Evolutionary conservation across 306 rosid species (phyloP).

Genomic region (Trifolium dubium): DNA sequence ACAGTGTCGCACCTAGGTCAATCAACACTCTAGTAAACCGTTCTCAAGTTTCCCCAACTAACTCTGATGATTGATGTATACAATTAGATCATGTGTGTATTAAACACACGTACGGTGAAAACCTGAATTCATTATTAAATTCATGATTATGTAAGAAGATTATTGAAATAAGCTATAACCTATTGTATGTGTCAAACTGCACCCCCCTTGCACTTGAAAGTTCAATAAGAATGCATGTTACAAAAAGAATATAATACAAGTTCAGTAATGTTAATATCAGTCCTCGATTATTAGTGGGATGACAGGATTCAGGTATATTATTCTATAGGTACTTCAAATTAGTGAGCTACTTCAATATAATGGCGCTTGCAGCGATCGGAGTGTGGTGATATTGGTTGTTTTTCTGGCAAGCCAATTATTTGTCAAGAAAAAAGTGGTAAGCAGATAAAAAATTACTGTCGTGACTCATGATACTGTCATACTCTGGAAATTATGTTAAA

Average conservation of each 20-base stretch:
- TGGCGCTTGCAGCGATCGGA: constrained; percentile 73
- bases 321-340: constrained; percentile 77
- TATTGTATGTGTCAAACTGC: neutral
- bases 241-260: neutral
- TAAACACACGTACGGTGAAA: neutral
- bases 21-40: neutral
- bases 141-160: neutral
- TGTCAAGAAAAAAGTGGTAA: constrained; percentile 88
- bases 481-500: constrained; percentile 20
- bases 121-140: neutral
- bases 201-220: neutral
- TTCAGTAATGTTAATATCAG: neutral
- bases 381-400: constrained; percentile 87
- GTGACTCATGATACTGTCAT: neutral
- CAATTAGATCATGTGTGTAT: neutral
- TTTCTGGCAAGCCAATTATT: constrained; percentile 87
- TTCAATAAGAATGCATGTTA: neutral
- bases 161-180: neutral
- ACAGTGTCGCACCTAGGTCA: neutral
- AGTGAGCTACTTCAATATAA: constrained; percentile 86
- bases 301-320: constrained; percentile 1
- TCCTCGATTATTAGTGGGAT: neutral
- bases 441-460: constrained; percentile 14
- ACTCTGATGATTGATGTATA: neutral
- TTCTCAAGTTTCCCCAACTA: neutral